phyloP scores from a whole-genome alignment of 768 basidiomycete species.

The Amanita brunnescens region DNA sequence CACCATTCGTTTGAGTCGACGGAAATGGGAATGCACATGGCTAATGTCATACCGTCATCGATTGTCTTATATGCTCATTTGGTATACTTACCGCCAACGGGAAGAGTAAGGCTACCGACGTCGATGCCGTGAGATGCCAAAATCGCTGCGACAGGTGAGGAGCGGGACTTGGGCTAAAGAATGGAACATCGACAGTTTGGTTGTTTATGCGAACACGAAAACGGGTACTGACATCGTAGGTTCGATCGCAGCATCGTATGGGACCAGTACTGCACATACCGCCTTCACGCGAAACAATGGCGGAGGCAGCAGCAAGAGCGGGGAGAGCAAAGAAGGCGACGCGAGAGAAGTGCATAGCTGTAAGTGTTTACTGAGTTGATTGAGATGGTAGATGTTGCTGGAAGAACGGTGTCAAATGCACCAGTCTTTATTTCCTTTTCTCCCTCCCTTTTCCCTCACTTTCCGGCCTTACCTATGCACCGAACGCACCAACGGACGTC shows the following conservation, averaged over 20 bases:
- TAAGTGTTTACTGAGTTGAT: neutral
- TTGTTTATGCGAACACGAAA: neutral
- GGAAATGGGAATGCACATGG: neutral
- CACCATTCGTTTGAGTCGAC: neutral
- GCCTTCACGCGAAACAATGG: neutral
- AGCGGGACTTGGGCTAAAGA: neutral
- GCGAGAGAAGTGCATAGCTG: neutral
- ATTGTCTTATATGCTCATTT: neutral
- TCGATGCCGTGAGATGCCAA: neutral
- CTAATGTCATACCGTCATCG: neutral
- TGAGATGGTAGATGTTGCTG: neutral
- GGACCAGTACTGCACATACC: neutral
- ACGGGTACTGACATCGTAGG: neutral
- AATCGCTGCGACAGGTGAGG: neutral
- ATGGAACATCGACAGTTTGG: neutral
- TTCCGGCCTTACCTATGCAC: neutral
- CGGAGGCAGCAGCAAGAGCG: neutral
- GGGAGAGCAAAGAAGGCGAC: neutral
- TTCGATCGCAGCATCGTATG: neutral
- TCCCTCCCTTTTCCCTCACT: neutral
- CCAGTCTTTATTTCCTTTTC: neutral
- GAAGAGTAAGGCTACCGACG: neutral
- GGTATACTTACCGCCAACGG: slow-evolving; percentile 1
- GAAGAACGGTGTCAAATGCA: neutral
- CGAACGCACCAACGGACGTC: too few relatives aligned